These are phyloP conservation scores for Trametes gibbosa DNA, from an alignment of 768 basidiomycete genomes.

Conservation along the genomic window DNA sequence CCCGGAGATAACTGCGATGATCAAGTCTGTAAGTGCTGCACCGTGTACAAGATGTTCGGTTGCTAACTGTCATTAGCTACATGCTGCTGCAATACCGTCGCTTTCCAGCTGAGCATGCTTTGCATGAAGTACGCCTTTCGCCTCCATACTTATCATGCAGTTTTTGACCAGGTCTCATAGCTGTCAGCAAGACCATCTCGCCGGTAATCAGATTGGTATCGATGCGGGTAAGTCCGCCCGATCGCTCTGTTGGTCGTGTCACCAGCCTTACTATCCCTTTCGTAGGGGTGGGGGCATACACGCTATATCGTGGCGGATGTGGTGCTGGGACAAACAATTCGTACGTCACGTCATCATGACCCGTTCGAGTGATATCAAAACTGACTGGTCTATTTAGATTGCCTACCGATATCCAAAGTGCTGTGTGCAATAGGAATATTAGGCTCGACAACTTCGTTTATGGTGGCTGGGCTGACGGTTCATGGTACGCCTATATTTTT, in stretches of 20 bases:
- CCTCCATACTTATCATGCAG: background rate
- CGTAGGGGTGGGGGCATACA: slow-evolving; percentile 2
- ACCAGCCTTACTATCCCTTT: background rate
- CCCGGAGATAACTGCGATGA: slow-evolving; percentile 8
- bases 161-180: background rate
- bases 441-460: slow-evolving; percentile 17
- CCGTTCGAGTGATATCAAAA: no score
- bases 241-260: no score
- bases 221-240: background rate
- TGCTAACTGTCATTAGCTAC: background rate
- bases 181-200: background rate
- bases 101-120: slow-evolving; percentile 10
- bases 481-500: background rate
- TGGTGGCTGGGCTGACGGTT: slow-evolving; percentile 10
- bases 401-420: slow-evolving; percentile 11
- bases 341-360: background rate
- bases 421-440: slow-evolving; percentile 15
- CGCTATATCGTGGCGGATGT: slow-evolving; percentile 1
- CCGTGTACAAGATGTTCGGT: background rate
- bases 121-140: slow-evolving; percentile 4
- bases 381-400: background rate
- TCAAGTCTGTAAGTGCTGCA: slow-evolving; percentile 3
- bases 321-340: slow-evolving; percentile 15
- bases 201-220: background rate
- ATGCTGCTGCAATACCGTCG: slow-evolving; percentile 12